Percentiles rank a stretch among this genome's conserved stretches.
Evolutionary conservation across 345 rosid genomes (phyloP).

Genomic region (Sisymbrium altissimum): DNA sequence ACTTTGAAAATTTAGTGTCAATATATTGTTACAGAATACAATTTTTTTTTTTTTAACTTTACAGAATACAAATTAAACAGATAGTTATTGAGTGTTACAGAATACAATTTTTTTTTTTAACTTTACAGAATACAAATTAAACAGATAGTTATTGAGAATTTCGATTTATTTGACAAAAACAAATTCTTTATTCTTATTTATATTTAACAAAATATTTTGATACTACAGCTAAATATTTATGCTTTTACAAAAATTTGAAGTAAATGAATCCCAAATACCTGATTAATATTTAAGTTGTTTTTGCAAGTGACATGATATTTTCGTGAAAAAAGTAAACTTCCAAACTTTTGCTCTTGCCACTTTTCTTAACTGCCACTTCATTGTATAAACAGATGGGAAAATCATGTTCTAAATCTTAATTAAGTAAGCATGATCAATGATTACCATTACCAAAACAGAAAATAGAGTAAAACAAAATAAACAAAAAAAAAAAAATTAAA

Average conservation of each 20-base stretch:
- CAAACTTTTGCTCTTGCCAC: not conserved
- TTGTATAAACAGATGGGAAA: not conserved
- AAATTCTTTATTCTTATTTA: not conserved
- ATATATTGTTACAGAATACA: not conserved
- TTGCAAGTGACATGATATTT: not conserved
- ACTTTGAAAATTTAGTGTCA: not conserved
- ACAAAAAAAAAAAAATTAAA: no score
- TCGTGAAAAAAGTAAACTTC: not conserved
- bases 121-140: not conserved
- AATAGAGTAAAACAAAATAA: not conserved
- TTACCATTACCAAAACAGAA: not conserved
- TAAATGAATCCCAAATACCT: not conserved
- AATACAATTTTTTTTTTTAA: no score
- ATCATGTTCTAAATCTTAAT: not conserved
- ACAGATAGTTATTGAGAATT: not conserved
- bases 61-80: not conserved
- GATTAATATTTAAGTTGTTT: not conserved
- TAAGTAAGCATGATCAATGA: slow-evolving; percentile 7
- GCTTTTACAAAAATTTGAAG: not conserved
- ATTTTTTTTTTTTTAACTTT: not conserved
- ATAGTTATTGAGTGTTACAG: not conserved
- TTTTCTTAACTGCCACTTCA: not conserved
- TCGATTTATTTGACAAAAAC: not conserved
- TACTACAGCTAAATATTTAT: not conserved
- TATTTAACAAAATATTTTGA: not conserved